A percentile compares a stretch with the other conserved stretches of the same genome.
These are phyloP conservation scores for Plasmodium sp. DNA, from an alignment of 169 alveolate genomes.

Conservation along the genomic window DNA sequence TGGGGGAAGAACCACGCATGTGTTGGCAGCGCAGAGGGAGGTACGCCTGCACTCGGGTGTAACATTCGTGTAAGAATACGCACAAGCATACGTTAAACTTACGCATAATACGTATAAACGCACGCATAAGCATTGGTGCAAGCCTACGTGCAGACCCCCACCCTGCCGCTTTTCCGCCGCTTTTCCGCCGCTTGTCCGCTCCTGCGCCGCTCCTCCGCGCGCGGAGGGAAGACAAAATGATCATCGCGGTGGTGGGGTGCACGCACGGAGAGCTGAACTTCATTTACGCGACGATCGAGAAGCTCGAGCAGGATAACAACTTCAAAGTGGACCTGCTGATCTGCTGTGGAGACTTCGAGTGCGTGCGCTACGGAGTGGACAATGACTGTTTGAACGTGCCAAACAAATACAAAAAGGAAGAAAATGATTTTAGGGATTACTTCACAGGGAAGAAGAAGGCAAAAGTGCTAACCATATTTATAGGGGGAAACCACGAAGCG, in stretches of 20 bases:
- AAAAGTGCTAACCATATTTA: constrained; percentile 94
- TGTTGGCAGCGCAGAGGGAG: not conserved
- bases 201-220: no score
- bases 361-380: constrained; percentile 92
- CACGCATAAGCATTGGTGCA: not conserved
- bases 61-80: not conserved
- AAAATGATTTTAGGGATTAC: constrained; percentile 94
- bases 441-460: constrained; percentile 91
- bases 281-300: constrained; percentile 84
- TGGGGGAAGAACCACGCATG: not conserved
- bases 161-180: not conserved
- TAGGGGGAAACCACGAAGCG: constrained; percentile 99
- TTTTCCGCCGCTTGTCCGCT: not conserved
- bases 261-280: constrained; percentile 95
- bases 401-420: constrained; percentile 89
- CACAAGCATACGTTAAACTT: no score
- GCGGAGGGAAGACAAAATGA: constrained; percentile 37
- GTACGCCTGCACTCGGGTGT: not conserved
- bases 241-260: constrained; percentile 96
- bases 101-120: not conserved
- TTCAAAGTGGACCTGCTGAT: constrained; percentile 93
- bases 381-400: constrained; percentile 93
- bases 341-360: constrained; percentile 98
- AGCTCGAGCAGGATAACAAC: constrained; percentile 85
- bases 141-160: no score